Evolutionary conservation across 2,329 filamentous ascomycete genomes (phyloP), one percentile per base, ranked within the genome.

Genomic region (Pezicula rhizophila): DNA sequence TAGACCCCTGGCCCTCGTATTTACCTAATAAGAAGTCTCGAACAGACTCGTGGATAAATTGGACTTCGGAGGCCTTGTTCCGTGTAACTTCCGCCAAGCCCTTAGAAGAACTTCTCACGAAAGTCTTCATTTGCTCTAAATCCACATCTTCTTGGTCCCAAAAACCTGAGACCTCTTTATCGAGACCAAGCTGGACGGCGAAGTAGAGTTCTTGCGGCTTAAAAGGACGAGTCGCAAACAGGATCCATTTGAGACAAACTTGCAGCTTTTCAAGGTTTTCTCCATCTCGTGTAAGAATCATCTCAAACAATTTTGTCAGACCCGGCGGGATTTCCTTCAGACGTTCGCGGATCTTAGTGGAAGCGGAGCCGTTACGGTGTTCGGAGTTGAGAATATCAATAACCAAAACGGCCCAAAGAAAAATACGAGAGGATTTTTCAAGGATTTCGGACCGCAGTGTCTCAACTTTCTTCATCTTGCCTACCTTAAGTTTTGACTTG

Each of bases 201-300:
- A 55, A 58, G 26, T 60, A 60, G 20, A 59, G 50, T 20, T 57
- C 56, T 14, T 52, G 46, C n/a, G 47, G 55, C 18, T 57, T 57
- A n/a, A 57, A 40, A 41, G 55, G 54, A 41, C 52, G 50, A 45
- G 18, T 47, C 12, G 79, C 67, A 20, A 70, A 81, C 0, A 83
- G 63, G 0, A 84, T 64, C 73, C 74, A 82, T 17, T 75, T 69
- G 0, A 83, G 51, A 26, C 71, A 79, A 0, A 77, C 52, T 0
- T 69, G 47, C 0, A 81, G 53, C 0, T 68, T 61, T 0, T 72
- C 61, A 42, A 63, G 61, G 5, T 77, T 66, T 0, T 65, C 34
- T 0, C 47, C 15, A 45, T 84, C 77, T 14, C 76, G 67, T 59
- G 25, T 44, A 38, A 45, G 33, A 47, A 28, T 42, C 38, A 34